Evolutionary conservation across 2,329 filamentous ascomycete genomes (phyloP), one percentile per base, ranked within the genome.

Genomic region (Coleophoma cylindrospora): DNA sequence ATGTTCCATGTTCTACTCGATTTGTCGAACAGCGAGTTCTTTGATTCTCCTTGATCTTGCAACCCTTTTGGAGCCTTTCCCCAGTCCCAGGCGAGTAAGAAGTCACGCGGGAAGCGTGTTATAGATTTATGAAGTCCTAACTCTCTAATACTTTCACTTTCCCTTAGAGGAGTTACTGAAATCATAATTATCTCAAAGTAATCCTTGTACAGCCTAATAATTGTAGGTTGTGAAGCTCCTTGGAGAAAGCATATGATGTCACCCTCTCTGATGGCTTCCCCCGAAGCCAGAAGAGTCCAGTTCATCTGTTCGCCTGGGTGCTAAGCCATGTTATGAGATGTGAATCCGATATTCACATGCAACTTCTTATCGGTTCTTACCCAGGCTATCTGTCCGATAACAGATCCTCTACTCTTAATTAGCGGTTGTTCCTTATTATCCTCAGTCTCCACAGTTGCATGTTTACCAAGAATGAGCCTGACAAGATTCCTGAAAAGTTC

Each of bases 61-160:
- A 22, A 45, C 17, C 32, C 22, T 5, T 45, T 22, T 34, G 14
- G 19, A 13, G 9, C 27, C 2, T 45, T 34, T 45, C 2, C 38
- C 48, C 40, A 50, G 34, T 45, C 48, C 48, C 48, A 50, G 17
- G 45, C 32, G n/a, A 50, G 40, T 40, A 50, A 19, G 14, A 50
- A 45, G 22, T 50, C 14, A 87, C 36, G 36, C 7, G 36, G 36
- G 11, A 38, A 38, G 36, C 3, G 7, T 38, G 19, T 14, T 38
- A n/a, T 2, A 10, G 3, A 13, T 7, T 38, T 8, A 2, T 4
- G 11, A 38, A 38, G 36, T 38, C 9, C 36, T 38, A 6, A 17
- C 17, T 12, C 2, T 12, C 7, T 17, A 3, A 8, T 3, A 38
- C 2, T 2, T 38, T 7, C 11, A 4, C 36, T 38, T 12, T 46